These are phyloP conservation scores for Paraphaeosphaeria minitans DNA, from an alignment of 2,329 filamentous ascomycete species.

Conservation along the genomic window DNA sequence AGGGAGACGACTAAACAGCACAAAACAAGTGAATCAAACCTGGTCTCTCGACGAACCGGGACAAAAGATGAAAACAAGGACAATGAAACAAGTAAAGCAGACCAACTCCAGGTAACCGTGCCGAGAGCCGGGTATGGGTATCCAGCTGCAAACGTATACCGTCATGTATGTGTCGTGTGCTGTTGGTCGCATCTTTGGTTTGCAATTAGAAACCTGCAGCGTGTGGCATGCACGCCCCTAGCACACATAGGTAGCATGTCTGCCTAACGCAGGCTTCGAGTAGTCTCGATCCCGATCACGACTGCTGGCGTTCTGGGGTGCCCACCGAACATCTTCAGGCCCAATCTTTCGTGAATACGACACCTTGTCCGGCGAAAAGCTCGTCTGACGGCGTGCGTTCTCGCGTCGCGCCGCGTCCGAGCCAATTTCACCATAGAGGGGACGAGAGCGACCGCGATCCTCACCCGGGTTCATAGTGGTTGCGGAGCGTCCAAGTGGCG, in stretches of 20 bases:
- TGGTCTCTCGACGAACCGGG: neutral
- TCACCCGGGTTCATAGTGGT: slow-evolving; percentile 35
- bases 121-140: slow-evolving; percentile 14
- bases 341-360: slow-evolving; percentile 37
- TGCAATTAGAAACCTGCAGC: neutral
- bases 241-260: slow-evolving; percentile 38
- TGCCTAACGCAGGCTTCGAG: slow-evolving; percentile 31
- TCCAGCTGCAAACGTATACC: slow-evolving; percentile 6
- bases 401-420: slow-evolving; percentile 23
- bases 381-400: slow-evolving; percentile 30
- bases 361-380: slow-evolving; percentile 40
- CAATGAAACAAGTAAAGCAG: slow-evolving; percentile 7
- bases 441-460: slow-evolving; percentile 28
- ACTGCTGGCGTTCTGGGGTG: slow-evolving; percentile 26
- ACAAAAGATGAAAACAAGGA: slow-evolving; percentile 1
- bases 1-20: neutral
- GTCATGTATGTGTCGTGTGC: slow-evolving; percentile 1
- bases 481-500: slow-evolving; percentile 30
- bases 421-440: slow-evolving; percentile 34
- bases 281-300: slow-evolving; percentile 24
- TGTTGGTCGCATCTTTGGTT: neutral
- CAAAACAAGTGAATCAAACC: slow-evolving; percentile 4
- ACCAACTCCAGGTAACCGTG: neutral
- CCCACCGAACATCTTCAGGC: slow-evolving; percentile 46
- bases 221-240: slow-evolving; percentile 16